Evolutionary conservation across 1,139 yeast genomes (phyloP).

Genomic region (Eremothecium coryli): DNA sequence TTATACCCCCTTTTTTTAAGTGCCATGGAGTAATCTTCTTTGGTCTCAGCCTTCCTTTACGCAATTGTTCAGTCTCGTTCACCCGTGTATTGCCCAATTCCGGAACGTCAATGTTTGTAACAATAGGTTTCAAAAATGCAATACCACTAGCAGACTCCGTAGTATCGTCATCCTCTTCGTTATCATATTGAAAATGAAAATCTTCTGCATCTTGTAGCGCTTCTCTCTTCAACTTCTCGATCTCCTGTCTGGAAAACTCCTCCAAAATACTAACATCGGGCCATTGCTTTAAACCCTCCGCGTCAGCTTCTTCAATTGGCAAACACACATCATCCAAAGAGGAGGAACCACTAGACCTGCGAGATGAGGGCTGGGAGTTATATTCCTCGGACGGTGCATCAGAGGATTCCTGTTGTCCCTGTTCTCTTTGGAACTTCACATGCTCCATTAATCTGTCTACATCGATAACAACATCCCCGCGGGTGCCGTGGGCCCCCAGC

Average conservation of each 20-base stretch:
- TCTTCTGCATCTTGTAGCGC: conserved; percentile 37
- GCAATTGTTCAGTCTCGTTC: conserved; percentile 56
- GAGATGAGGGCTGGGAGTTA: conserved; percentile 27
- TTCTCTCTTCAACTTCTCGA: conserved; percentile 37
- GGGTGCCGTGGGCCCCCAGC: conserved; percentile 2
- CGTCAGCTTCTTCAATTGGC: conserved; percentile 49
- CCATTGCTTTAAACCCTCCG: conserved; percentile 42
- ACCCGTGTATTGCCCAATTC: conserved; percentile 39
- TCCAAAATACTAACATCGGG: conserved; percentile 71
- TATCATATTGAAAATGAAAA: conserved; percentile 32
- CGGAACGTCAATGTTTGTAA: conserved; percentile 36
- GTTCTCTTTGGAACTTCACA: conserved; percentile 15
- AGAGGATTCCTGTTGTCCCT: conserved; percentile 9
- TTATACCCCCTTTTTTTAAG: conserved; percentile 27
- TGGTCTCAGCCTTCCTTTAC: conserved; percentile 59
- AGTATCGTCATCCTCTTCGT: conserved; percentile 25
- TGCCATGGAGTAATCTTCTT: conserved; percentile 74
- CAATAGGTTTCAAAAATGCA: conserved; percentile 34
- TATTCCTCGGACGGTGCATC: conserved; percentile 16
- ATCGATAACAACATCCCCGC: conserved; percentile 28
- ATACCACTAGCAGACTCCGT: conserved; percentile 25
- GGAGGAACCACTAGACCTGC: conserved; percentile 55
- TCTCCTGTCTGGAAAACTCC: conserved; percentile 69
- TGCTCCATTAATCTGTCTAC: conserved; percentile 28
- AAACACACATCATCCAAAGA: conserved; percentile 86